phyloP scores from a whole-genome alignment of 108 stramenopile species.

The Skeletonema grethae region DNA sequence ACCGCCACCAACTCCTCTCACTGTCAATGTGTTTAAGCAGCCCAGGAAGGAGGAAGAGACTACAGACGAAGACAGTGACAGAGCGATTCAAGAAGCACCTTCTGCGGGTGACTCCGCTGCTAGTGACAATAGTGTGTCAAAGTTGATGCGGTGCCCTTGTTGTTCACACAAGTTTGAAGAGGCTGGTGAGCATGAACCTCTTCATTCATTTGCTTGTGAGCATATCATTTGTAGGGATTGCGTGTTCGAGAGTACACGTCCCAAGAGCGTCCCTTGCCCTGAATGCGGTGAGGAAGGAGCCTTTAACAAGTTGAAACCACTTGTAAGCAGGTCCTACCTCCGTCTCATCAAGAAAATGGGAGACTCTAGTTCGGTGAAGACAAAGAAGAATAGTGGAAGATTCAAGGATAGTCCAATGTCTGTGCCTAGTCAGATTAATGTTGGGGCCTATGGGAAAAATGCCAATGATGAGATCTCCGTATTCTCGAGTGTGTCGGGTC shows the following conservation, averaged over 20 bases:
- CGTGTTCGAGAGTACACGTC: background rate
- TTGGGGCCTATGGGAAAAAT: background rate
- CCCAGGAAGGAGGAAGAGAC: background rate
- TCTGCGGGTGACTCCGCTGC: constrained; percentile 10
- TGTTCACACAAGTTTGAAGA: constrained; percentile 19
- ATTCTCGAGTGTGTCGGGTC: background rate
- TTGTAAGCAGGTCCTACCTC: constrained; percentile 22
- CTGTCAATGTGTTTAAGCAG: background rate
- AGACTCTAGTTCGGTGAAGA: constrained; percentile 4
- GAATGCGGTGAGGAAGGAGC: constrained; percentile 20
- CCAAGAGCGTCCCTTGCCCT: constrained; percentile 15
- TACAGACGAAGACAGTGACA: background rate
- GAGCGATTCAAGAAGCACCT: background rate
- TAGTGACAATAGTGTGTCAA: background rate
- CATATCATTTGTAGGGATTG: constrained; percentile 27
- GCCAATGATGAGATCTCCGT: background rate
- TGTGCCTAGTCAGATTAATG: constrained; percentile 17
- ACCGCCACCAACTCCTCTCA: constrained; percentile 33
- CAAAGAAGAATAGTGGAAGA: background rate
- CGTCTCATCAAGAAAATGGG: constrained; percentile 21
- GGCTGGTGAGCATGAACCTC: constrained; percentile 11
- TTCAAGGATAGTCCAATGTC: background rate
- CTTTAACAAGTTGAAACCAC: constrained; percentile 14
- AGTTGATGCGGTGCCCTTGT: constrained; percentile 24
- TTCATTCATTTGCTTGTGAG: constrained; percentile 35